Conservation (phyloP, 257 asterid genomes). For the Solanum chiquidenum region DNA sequence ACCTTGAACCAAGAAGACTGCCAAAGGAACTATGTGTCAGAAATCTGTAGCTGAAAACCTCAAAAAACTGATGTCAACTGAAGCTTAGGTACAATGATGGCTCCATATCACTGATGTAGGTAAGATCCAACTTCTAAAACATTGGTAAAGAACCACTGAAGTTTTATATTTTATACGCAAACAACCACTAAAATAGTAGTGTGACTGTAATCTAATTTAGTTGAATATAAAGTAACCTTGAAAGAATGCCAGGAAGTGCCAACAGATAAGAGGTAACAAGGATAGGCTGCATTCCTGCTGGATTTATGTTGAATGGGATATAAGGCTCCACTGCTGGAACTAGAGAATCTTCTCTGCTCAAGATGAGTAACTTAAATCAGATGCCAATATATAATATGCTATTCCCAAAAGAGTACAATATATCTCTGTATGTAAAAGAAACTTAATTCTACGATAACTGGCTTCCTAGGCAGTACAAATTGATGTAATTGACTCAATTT, state of each 20-base stretch:
- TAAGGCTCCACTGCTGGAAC: slow-evolving; percentile 95
- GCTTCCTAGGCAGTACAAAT: not conserved
- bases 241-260: slow-evolving; percentile 89
- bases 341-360: slow-evolving; percentile 73
- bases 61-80: not conserved
- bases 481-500: not conserved
- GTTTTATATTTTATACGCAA: not conserved
- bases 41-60: not conserved
- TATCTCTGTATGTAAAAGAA: not conserved
- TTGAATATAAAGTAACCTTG: slow-evolving; percentile 37
- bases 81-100: not conserved
- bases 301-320: slow-evolving; percentile 97
- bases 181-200: not conserved
- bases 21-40: slow-evolving; percentile 15
- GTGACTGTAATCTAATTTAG: not conserved
- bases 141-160: not conserved
- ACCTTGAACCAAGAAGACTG: slow-evolving; percentile 76
- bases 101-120: not conserved
- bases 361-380: slow-evolving; percentile 6
- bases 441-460: not conserved
- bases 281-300: slow-evolving; percentile 98
- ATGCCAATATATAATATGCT: not conserved
- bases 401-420: not conserved
- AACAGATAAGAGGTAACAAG: slow-evolving; percentile 87
- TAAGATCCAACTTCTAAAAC: not conserved